Evolutionary conservation across 1,284 basidiomycete species (phyloP), one percentile per base, ranked within the genome.

Genomic region (Austroboletus rostrupii): DNA sequence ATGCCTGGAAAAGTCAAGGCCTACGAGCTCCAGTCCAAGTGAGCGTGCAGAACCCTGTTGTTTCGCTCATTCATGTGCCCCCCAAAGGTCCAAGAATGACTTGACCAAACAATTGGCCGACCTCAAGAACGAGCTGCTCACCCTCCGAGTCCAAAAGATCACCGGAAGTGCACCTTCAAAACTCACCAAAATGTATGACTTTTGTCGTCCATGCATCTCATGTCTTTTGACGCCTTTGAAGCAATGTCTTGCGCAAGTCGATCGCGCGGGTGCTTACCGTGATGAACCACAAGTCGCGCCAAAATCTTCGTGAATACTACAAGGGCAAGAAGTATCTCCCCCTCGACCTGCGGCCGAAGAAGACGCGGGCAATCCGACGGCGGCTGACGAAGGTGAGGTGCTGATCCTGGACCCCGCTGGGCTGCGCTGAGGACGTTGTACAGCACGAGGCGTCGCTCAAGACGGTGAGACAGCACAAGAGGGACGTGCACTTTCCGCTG

Each of bases 11-110:
- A 90, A 81, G 92, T 97, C 78, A 92, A 94, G 82, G 93, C 94
- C 68, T 93, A 95, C 80, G 94, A 97, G 77, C 92, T 97, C 72
- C 92, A 95, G 76, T 92, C 90, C 74, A 97, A 97, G 94, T 96
- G 73, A 70, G 88, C 71, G 50, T 37, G 32, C 40, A 17, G n/a
- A 12, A 10, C 3, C 8, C n/a, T 40, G 21, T 14, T 16, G 12
- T 6, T 40, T 23, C 31, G 10, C 12, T 26, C 7, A 21, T 11
- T 12, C 36, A 45, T 45, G 39, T 53, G 48, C 56, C 45, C 13
- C 23, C 21, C 26, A 31, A 64, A 97, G 93, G 87, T 92, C 90
- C 65, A 97, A 97, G 83, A 89, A 87, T 78, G 97, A 98, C 85
- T 86, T 99, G 78, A 77, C 85, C 62, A 95, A 94, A 76, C 94